Evolutionary conservation across 441 rosid species (phyloP).

Genomic region (Jatropha multifida): DNA sequence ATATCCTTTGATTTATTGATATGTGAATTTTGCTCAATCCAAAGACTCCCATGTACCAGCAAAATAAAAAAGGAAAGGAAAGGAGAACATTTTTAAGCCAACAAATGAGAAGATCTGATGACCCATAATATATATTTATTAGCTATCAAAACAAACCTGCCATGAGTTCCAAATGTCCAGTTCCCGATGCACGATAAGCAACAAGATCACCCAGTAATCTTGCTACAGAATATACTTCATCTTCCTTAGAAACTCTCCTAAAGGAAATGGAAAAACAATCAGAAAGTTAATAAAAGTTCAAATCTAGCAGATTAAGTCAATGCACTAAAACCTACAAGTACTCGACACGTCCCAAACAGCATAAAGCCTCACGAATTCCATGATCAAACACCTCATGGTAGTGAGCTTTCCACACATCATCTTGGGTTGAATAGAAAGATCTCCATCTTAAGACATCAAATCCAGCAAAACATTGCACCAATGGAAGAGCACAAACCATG

Average conservation of each 20-base stretch:
- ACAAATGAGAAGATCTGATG: too few relatives aligned
- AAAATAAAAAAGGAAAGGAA: too few relatives aligned
- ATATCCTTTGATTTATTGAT: too few relatives aligned
- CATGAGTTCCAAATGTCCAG: constrained; percentile 89
- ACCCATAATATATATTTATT: too few relatives aligned
- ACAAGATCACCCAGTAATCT: constrained; percentile 83
- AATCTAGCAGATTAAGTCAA: constrained; percentile 17
- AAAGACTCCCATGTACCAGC: too few relatives aligned
- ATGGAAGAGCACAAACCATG: constrained; percentile 47
- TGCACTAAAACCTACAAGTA: constrained; percentile 57
- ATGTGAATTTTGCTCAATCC: too few relatives aligned
- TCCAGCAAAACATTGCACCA: constrained; percentile 75
- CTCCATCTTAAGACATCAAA: constrained; percentile 82
- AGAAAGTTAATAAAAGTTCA: constrained; percentile 8
- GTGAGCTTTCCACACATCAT: constrained; percentile 91
- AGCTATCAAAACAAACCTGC: constrained; percentile 48
- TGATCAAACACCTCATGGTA: constrained; percentile 92
- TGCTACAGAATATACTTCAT: constrained; percentile 88
- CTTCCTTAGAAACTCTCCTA: constrained; percentile 75
- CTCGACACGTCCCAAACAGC: constrained; percentile 80
- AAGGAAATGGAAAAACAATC: constrained; percentile 21
- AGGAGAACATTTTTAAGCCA: too few relatives aligned
- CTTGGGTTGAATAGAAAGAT: constrained; percentile 76
- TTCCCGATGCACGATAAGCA: constrained; percentile 88
- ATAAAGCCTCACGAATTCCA: constrained; percentile 87